Evolutionary conservation across 306 rosid species (phyloP).

Genomic region (Prunus armeniaca): DNA sequence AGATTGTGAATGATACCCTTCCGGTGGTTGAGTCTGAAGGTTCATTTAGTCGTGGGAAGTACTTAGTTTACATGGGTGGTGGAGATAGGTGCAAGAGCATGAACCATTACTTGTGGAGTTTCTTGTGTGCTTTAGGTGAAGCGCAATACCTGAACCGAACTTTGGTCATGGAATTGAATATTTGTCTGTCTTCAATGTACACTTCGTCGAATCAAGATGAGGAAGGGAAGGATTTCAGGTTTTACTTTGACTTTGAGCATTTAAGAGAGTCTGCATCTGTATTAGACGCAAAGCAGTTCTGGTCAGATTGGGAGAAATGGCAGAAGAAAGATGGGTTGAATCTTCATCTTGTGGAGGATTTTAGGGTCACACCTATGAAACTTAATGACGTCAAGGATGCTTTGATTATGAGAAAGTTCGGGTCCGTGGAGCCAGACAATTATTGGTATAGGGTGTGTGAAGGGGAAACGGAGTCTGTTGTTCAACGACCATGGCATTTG

Average conservation of each 20-base stretch:
- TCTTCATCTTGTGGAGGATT: constrained; percentile 83
- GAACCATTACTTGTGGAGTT: constrained; percentile 97
- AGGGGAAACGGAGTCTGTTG: constrained; percentile 85
- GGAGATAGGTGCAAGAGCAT: constrained; percentile 97
- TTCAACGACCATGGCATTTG: constrained; percentile 94
- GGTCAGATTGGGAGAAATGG: constrained; percentile 90
- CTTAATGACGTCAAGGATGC: constrained; percentile 66
- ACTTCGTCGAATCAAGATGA: constrained; percentile 71
- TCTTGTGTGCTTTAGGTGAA: constrained; percentile 96
- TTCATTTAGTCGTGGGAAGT: constrained; percentile 67
- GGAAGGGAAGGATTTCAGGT: constrained; percentile 96
- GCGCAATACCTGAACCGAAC: constrained; percentile 98
- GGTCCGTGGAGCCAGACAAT: constrained; percentile 88
- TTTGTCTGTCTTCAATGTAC: constrained; percentile 84
- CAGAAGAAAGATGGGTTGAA: constrained; percentile 60
- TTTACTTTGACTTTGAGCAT: constrained; percentile 97
- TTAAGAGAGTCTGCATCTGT: constrained; percentile 85
- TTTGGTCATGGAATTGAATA: constrained; percentile 88
- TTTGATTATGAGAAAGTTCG: constrained; percentile 87
- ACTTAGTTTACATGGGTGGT: constrained; percentile 71
- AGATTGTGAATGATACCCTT: constrained; percentile 73
- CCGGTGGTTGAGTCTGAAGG: constrained; percentile 86
- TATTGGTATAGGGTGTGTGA: constrained; percentile 97
- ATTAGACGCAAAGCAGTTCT: constrained; percentile 82
- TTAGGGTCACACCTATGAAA: constrained; percentile 79